Evolutionary conservation across 352 stramenopile species (phyloP).

Genomic region (Globisporangium nunn): DNA sequence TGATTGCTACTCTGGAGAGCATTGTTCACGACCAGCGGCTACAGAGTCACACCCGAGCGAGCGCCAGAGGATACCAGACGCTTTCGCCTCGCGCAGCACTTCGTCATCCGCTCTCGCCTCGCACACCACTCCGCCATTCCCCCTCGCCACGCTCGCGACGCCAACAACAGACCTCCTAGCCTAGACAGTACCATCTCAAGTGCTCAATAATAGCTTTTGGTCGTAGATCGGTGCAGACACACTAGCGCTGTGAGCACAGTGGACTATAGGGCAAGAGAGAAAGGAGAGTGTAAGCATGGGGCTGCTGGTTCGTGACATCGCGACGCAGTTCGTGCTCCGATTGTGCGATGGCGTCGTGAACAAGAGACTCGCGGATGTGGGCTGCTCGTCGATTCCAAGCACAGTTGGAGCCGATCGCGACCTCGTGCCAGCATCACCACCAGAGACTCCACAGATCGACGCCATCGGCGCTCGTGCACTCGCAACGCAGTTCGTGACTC

Average conservation of each 20-base stretch:
- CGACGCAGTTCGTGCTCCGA: conserved; percentile 1
- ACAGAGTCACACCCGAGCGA: not conserved
- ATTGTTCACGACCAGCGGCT: conserved; percentile 16
- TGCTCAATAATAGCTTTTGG: too few species aligned
- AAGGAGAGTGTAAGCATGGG: not conserved
- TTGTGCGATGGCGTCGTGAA: not conserved
- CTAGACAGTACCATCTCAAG: too few species aligned
- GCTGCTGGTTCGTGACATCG: not conserved
- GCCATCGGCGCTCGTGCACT: too few species aligned
- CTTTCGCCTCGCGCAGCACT: not conserved
- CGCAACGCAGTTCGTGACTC: conserved; percentile 1
- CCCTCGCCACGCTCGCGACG: too few species aligned
- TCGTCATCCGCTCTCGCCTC: not conserved
- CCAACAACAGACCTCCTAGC: too few species aligned
- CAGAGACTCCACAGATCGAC: not conserved
- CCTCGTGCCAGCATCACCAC: too few species aligned
- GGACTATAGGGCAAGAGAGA: too few species aligned
- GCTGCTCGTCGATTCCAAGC: too few species aligned
- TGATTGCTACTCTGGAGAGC: conserved; percentile 17
- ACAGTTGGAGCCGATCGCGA: too few species aligned
- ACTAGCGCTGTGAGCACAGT: too few species aligned
- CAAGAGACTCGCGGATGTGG: not conserved
- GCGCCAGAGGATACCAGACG: not conserved
- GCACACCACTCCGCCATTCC: not conserved
- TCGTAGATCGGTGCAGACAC: too few species aligned